Conservation (phyloP, 768 basidiomycete species). For the Candolleomyces aberdarensis region DNA sequence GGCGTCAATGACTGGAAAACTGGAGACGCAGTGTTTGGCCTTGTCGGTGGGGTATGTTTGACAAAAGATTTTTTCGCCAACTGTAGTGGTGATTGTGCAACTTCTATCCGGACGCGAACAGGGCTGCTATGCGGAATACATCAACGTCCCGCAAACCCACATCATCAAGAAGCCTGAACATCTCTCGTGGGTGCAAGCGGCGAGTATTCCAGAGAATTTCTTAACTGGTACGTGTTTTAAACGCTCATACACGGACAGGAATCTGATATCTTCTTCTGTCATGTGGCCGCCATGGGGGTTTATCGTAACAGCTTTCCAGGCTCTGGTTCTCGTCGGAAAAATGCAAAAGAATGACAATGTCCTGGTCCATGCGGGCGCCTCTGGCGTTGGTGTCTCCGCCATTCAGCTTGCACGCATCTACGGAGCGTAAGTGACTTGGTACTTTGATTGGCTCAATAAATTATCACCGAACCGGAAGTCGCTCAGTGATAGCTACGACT, state of each 20-base stretch:
- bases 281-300: not conserved
- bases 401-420: constrained; percentile 79
- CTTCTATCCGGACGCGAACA: constrained; percentile 23
- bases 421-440: constrained; percentile 57
- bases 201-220: constrained; percentile 85
- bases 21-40: constrained; percentile 75
- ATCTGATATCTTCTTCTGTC: not conserved
- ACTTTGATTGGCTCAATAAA: constrained; percentile 2
- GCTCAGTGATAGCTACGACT: constrained; percentile 78
- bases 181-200: constrained; percentile 81
- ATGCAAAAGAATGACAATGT: constrained; percentile 70
- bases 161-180: constrained; percentile 70
- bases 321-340: constrained; percentile 60
- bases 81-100: not conserved
- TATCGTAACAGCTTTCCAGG: constrained; percentile 40
- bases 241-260: not conserved
- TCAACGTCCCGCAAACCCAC: constrained; percentile 62
- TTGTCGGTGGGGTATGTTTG: constrained; percentile 69
- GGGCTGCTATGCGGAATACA: constrained; percentile 92
- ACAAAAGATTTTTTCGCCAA: constrained; percentile 4
- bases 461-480: constrained; percentile 32
- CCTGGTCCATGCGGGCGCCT: constrained; percentile 88
- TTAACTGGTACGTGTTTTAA: constrained; percentile 60
- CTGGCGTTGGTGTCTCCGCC: constrained; percentile 85
- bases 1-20: constrained; percentile 51